Base-by-base conservation (phyloP, 257 asterid genomes). In the Oldenlandia corymbosa region DNA sequence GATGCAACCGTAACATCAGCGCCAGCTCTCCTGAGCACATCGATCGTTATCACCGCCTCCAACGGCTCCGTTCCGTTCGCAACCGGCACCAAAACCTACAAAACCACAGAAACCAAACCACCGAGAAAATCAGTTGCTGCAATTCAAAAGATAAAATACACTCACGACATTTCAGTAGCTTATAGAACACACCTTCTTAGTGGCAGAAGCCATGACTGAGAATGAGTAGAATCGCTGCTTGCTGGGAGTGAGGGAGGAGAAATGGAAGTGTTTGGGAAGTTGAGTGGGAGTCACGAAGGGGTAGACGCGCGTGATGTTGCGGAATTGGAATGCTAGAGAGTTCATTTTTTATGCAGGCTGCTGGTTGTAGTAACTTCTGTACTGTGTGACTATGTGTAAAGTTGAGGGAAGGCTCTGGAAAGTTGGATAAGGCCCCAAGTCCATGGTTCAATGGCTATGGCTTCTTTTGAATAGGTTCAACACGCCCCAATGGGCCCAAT, bases 1-100 rank as follows among this genome's bases (percentile, higher is more conserved):
- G 99, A 89, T 5, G 99, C 96, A 20, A 92, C 96, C 50, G 91
- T 87, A 58, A 92, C 99, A 52, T 87, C 97, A 63, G 97, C 96
- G 60, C 99, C 99, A 72, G 99, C 96, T 80, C 99, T 76, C 52
- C 95, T 75, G 42, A 92, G 76, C 54, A 89, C 78, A 79, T 92
- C 99, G 16, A 89, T 81, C 54, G 86, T 82, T 18, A 87, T 73
- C 75, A 87, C 89, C 75, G 99, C 97, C 81, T 92, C 99, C 79
- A 89, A 69, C 48, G 99, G 95, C 88, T 92, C 99, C 53, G 94
- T 78, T 26, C 99, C 99, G 54, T 89, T 87, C 51, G 96, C 99
- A 73, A 92, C 84, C 71, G 99, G 99, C 58, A 92, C 90, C 96
- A 92, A 85, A 61, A 92, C 97, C 99, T 92, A 69, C 37, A 71